A percentile compares a stretch with the other conserved stretches of the same genome.
phyloP scores from a whole-genome alignment of 179 eudicot genomes.

The Vitellaria paradoxa region DNA sequence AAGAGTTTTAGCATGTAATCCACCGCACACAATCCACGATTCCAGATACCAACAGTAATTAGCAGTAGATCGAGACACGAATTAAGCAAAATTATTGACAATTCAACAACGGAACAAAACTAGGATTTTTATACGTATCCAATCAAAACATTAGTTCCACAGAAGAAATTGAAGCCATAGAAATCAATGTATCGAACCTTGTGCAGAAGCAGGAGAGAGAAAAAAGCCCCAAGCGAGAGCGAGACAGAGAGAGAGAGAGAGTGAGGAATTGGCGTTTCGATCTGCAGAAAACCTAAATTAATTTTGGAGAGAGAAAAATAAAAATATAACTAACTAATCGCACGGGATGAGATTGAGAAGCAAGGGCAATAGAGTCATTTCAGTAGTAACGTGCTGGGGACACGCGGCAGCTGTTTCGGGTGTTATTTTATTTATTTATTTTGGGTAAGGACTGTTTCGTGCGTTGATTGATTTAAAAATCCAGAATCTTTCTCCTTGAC shows the following conservation, averaged over 20 bases:
- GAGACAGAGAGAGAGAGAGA: too few relatives aligned
- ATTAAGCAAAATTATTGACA: conserved; percentile 18
- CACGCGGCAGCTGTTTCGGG: conserved; percentile 26
- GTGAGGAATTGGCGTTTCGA: not conserved
- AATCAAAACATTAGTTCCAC: not conserved
- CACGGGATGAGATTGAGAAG: conserved; percentile 32
- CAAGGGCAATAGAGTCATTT: conserved; percentile 36
- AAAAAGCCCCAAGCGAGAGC: not conserved
- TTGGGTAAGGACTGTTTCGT: too few relatives aligned
- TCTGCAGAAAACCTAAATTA: not conserved
- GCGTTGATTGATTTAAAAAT: too few relatives aligned
- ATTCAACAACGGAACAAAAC: not conserved
- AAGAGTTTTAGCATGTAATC: not conserved
- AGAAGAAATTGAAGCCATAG: not conserved
- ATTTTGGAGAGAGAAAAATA: not conserved
- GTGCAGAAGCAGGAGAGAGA: not conserved
- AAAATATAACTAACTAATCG: conserved; percentile 21
- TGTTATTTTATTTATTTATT: too few relatives aligned
- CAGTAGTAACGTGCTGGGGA: not conserved
- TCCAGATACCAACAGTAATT: conserved; percentile 15
- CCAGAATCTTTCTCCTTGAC: too few relatives aligned
- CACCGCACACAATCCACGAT: conserved; percentile 20
- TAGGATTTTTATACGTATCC: too few relatives aligned
- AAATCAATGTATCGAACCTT: not conserved
- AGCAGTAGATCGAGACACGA: conserved; percentile 17